Base-by-base conservation (phyloP, 169 alveolate species). In the Eimeria sp. region DNA sequence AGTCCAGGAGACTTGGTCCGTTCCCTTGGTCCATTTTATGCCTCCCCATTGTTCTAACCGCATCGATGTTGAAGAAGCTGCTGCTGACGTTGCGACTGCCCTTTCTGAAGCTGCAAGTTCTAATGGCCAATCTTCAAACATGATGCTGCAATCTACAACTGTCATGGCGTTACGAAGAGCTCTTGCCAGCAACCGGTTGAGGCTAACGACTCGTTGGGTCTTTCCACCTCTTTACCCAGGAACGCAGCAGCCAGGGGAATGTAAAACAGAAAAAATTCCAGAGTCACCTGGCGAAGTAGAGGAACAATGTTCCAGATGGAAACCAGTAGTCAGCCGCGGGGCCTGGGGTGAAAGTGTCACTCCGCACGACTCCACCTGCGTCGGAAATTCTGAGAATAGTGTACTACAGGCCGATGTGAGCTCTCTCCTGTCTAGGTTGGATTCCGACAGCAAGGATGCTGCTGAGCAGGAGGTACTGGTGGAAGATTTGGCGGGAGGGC, bases 181-280 rank as follows among this genome's bases (percentile, higher is more conserved):
- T 11, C 10, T 87, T 16, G 58, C 25, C 20, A 87, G 93, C 83
- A 52, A 87, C 40, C 62, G 56, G 93, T 23, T 87, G 93, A 87
- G 93, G 93, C 49, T 87, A 11, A 87, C 93, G 62, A 87, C 58
- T 18, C 78, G 78, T 46, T 87, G 93, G 93, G 43, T 58, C 60
- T 87, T 87, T n/a, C 93, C 93, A 58, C 93, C 93, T 6, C 66
- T 64, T 40, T 62, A 33, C 30, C 93, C 93, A 16, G 93, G 82
- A 9, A 20, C 4, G 71, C n/a, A 18, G 83, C 6, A 18, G 8
- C 8, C 33, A 37, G 83, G 33, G 54, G 56, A 40, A 13, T 16
- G 40, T 33, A 74, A 18, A 37, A 20, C 58, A 20, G 66, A 27
- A 49, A 78, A 11, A 23, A 11, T 14, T 27, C 30, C 10, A 78